Conservation (phyloP, 2,329 filamentous ascomycete genomes). For the Colletotrichum plurivorum region DNA sequence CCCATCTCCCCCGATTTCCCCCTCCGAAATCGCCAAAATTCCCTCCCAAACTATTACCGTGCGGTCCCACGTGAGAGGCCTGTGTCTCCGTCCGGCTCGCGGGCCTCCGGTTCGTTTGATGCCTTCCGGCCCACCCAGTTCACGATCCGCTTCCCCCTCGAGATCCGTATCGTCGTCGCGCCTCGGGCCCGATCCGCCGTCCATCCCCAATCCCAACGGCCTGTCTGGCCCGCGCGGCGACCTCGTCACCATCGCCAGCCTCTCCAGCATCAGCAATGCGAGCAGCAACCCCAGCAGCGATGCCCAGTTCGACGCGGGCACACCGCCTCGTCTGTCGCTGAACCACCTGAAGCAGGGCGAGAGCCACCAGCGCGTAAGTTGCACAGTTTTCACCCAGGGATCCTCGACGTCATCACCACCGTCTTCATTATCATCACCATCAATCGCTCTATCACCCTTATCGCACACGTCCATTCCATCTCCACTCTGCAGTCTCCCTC, state of each 20-base stretch:
- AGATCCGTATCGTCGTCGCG: constrained; percentile 27
- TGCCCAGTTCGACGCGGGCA: constrained; percentile 8
- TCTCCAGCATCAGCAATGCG: background rate
- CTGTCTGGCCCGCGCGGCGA: background rate
- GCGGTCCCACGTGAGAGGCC: constrained; percentile 19
- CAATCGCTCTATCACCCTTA: background rate
- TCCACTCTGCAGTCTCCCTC: background rate
- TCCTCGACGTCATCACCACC: background rate
- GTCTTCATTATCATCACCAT: background rate
- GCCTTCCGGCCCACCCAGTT: constrained; percentile 35
- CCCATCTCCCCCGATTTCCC: constrained; percentile 3
- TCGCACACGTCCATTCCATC: background rate
- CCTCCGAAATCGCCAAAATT: constrained; percentile 9
- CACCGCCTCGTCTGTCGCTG: constrained; percentile 22
- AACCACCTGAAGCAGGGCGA: constrained; percentile 36
- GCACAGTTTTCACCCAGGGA: background rate
- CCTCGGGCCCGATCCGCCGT: background rate
- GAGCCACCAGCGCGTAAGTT: constrained; percentile 34
- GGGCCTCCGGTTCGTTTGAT: constrained; percentile 37
- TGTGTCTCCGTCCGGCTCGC: constrained; percentile 11
- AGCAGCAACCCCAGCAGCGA: constrained; percentile 9
- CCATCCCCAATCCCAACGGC: background rate
- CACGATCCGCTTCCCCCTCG: constrained; percentile 34
- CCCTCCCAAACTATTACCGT: constrained; percentile 16
- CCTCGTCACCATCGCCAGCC: background rate